Percentiles rank a stretch among this genome's conserved stretches.
Evolutionary conservation across 768 basidiomycete species (phyloP).

Genomic region (Trametes meyenii): DNA sequence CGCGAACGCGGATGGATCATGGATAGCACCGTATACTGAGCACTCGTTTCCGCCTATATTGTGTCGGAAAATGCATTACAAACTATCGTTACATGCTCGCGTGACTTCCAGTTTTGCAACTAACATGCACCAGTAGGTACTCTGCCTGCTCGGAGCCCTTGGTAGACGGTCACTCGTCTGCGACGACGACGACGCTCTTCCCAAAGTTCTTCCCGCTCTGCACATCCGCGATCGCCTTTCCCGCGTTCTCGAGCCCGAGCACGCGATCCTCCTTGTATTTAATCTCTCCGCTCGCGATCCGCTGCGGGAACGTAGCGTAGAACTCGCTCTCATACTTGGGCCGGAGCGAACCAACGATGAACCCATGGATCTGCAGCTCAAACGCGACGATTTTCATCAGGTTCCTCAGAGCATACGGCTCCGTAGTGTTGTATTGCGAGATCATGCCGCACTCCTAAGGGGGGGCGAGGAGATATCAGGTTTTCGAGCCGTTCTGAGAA

Average conservation of each 20-base stretch:
- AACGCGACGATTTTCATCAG: slow-evolving; percentile 32
- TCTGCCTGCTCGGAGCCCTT: not conserved
- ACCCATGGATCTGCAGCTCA: slow-evolving; percentile 35
- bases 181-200: slow-evolving; percentile 41
- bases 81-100: not conserved
- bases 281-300: slow-evolving; percentile 38
- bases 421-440: slow-evolving; percentile 28
- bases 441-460: slow-evolving; percentile 36
- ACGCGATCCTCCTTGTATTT: slow-evolving; percentile 39
- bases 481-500: not conserved
- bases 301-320: slow-evolving; percentile 32
- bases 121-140: not conserved
- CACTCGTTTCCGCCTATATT: too few species aligned
- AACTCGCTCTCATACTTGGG: slow-evolving; percentile 35
- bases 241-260: slow-evolving; percentile 37
- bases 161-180: slow-evolving; percentile 25
- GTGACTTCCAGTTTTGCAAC: not conserved
- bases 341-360: slow-evolving; percentile 32
- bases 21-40: too few species aligned
- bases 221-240: slow-evolving; percentile 39
- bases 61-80: not conserved
- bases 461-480: too few species aligned
- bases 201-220: slow-evolving; percentile 39
- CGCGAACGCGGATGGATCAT: too few species aligned
- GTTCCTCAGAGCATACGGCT: slow-evolving; percentile 31